Percentiles rank a stretch among this genome's conserved stretches.
These are phyloP conservation scores for Globisporangium radiosum DNA, from an alignment of 352 stramenopile genomes.

Conservation along the genomic window DNA sequence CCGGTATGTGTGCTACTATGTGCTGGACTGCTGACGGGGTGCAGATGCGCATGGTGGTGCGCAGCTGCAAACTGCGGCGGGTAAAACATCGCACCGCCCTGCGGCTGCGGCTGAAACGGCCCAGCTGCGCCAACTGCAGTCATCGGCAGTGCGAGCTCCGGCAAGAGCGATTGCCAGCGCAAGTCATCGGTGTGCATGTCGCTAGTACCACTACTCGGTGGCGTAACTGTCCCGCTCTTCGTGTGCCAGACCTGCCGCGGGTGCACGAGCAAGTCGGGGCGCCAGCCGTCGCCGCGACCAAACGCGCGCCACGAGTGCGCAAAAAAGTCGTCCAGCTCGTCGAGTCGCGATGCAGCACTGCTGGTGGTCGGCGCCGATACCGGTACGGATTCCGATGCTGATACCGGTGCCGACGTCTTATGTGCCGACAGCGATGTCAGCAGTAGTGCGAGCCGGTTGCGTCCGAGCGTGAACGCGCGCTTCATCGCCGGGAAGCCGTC, in stretches of 20 bases:
- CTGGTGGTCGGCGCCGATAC: too few species aligned
- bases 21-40: conserved; percentile 3
- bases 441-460: conserved; percentile 43
- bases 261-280: conserved; percentile 72
- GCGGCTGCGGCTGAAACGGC: conserved; percentile 4
- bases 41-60: conserved; percentile 2
- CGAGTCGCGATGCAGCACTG: not conserved
- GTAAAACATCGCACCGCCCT: conserved; percentile 7
- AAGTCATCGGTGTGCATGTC: conserved; percentile 3
- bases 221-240: conserved; percentile 5
- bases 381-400: too few species aligned
- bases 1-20: not conserved
- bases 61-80: not conserved
- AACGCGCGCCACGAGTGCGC: conserved; percentile 54
- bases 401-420: too few species aligned
- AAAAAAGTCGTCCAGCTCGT: conserved; percentile 49
- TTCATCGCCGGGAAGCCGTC: conserved; percentile 71
- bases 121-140: not conserved
- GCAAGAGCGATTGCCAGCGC: conserved; percentile 13
- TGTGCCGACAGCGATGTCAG: conserved; percentile 15
- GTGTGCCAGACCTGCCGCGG: conserved; percentile 66
- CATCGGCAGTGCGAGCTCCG: conserved; percentile 11
- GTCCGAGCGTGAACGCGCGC: conserved; percentile 51
- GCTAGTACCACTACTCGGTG: not conserved
- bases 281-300: conserved; percentile 65